These are phyloP conservation scores for Colletotrichum lupini DNA, from an alignment of 2,329 filamentous ascomycete species.

Conservation along the genomic window DNA sequence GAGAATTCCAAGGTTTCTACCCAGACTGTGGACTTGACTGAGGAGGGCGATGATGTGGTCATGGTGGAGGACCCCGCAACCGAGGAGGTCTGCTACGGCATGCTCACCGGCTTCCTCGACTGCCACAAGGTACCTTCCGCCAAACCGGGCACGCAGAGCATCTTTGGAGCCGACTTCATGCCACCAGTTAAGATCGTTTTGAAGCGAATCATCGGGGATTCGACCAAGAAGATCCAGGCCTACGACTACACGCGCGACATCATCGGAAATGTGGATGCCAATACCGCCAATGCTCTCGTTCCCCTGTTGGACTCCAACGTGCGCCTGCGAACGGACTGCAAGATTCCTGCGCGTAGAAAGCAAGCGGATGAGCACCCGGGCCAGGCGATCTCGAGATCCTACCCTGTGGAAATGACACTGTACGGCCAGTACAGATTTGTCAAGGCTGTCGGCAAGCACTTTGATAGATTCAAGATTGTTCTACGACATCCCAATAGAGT, in stretches of 20 bases:
- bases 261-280: conserved; percentile 81
- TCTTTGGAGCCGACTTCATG: conserved; percentile 71
- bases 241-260: conserved; percentile 76
- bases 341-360: conserved; percentile 75
- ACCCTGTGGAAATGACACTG: conserved; percentile 77
- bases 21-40: conserved; percentile 69
- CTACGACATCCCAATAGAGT: conserved; percentile 63
- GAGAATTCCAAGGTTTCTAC: conserved; percentile 41
- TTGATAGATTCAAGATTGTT: conserved; percentile 74
- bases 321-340: conserved; percentile 77
- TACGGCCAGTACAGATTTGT: conserved; percentile 80
- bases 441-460: conserved; percentile 72
- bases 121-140: conserved; percentile 76
- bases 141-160: conserved; percentile 69
- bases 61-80: conserved; percentile 69
- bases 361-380: conserved; percentile 73
- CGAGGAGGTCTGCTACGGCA: conserved; percentile 84
- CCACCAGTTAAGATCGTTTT: conserved; percentile 80
- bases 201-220: conserved; percentile 66
- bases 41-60: conserved; percentile 69
- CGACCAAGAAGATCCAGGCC: conserved; percentile 73
- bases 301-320: conserved; percentile 77
- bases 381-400: conserved; percentile 67
- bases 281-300: conserved; percentile 74
- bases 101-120: conserved; percentile 75